Percentiles rank a stretch among this genome's conserved stretches.
These are phyloP conservation scores for Trametes versicolor DNA, from an alignment of 1,284 basidiomycete species.

Conservation along the genomic window DNA sequence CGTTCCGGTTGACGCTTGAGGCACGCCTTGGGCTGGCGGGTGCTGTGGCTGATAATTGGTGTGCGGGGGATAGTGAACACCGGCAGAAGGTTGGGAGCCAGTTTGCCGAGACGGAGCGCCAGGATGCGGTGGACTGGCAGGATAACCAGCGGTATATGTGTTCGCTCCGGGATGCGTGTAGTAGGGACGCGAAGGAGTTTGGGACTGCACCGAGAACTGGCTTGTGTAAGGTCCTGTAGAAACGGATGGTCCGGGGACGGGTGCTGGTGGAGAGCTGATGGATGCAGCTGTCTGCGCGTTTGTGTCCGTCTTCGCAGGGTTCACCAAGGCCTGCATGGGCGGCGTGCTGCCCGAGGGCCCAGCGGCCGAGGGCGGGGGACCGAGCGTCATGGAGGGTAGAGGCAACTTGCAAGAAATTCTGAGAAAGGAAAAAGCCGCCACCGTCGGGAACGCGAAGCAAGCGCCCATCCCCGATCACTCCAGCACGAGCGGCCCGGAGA, in stretches of 20 bases:
- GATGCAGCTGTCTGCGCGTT: not conserved
- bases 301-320: not conserved
- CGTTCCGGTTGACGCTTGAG: slow-evolving; percentile 16
- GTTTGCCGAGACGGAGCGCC: slow-evolving; percentile 4
- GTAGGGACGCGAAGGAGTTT: slow-evolving; percentile 20
- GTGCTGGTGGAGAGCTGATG: not conserved
- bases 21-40: slow-evolving; percentile 5
- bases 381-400: slow-evolving; percentile 37
- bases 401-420: slow-evolving; percentile 27
- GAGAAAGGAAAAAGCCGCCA: slow-evolving; percentile 37
- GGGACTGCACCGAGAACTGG: slow-evolving; percentile 31
- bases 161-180: not conserved
- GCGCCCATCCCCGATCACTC: slow-evolving; percentile 17
- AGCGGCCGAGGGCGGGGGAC: slow-evolving; percentile 44
- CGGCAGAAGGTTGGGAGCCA: slow-evolving; percentile 4
- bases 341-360: slow-evolving; percentile 36
- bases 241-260: slow-evolving; percentile 18
- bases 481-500: slow-evolving; percentile 11
- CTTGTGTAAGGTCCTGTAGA: slow-evolving; percentile 26
- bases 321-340: not conserved
- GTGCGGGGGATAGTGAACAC: slow-evolving; percentile 12
- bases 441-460: slow-evolving; percentile 15
- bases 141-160: slow-evolving; percentile 2
- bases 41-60: slow-evolving; percentile 24
- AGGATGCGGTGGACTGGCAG: slow-evolving; percentile 4